Evolutionary conservation across 2,329 filamentous ascomycete genomes (phyloP).

Genomic region (Zymoseptoria tritici): DNA sequence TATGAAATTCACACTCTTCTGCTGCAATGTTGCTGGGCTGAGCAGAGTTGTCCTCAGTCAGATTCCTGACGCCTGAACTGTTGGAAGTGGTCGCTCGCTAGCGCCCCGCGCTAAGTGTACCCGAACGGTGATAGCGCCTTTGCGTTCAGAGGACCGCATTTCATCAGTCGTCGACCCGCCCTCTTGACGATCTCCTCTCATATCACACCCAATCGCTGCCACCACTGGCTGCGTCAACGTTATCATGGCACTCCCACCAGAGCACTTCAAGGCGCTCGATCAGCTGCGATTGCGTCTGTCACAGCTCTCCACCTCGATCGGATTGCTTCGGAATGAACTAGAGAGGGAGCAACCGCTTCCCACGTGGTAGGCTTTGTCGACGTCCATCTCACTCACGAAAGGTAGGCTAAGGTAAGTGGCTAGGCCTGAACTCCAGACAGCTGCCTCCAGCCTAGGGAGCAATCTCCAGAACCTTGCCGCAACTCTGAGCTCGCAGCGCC

Average conservation of each 20-base stretch:
- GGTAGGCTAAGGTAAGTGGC: neutral
- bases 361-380: slow-evolving; percentile 26
- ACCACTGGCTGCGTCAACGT: neutral
- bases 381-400: neutral
- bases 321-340: slow-evolving; percentile 21
- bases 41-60: too few relatives aligned
- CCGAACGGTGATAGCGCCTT: too few relatives aligned
- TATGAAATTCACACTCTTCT: too few relatives aligned
- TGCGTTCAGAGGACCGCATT: too few relatives aligned
- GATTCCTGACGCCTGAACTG: too few relatives aligned
- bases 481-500: slow-evolving; percentile 56
- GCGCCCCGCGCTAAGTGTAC: too few relatives aligned
- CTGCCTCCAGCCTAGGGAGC: slow-evolving; percentile 32
- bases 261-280: slow-evolving; percentile 26
- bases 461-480: slow-evolving; percentile 62
- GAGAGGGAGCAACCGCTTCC: slow-evolving; percentile 24
- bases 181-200: too few relatives aligned
- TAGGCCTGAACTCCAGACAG: slow-evolving; percentile 27
- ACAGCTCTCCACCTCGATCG: slow-evolving; percentile 23
- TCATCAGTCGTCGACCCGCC: too few relatives aligned
- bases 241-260: slow-evolving; percentile 18
- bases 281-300: slow-evolving; percentile 27
- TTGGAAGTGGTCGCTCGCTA: too few relatives aligned
- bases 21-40: too few relatives aligned
- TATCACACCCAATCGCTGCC: too few relatives aligned